Percentiles rank a stretch among this genome's conserved stretches.
Conservation (phyloP, 1,284 basidiomycete genomes). For the Ustilago hordei region DNA sequence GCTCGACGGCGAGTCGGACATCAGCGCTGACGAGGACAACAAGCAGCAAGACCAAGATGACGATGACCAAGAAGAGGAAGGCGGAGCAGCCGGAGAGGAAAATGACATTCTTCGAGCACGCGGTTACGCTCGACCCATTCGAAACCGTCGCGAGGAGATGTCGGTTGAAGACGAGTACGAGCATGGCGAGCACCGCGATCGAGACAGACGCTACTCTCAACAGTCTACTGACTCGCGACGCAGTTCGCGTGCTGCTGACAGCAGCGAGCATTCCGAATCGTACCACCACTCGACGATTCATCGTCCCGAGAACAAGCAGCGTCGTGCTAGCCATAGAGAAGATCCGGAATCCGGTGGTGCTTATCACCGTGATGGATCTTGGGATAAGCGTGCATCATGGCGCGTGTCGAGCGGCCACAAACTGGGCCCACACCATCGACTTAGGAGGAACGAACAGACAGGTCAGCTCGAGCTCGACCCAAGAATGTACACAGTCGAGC, state of each 20-base stretch:
- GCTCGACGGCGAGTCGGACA: slow-evolving; percentile 42
- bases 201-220: slow-evolving; percentile 11
- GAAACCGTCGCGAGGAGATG: slow-evolving; percentile 23
- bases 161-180: slow-evolving; percentile 41
- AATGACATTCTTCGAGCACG: slow-evolving; percentile 1
- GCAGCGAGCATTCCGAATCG: slow-evolving; percentile 28
- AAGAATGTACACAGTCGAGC: slow-evolving; percentile 38
- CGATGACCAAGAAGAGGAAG: slow-evolving; percentile 3
- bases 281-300: slow-evolving; percentile 42
- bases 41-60: slow-evolving; percentile 18
- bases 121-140: slow-evolving; percentile 28
- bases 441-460: slow-evolving; percentile 38
- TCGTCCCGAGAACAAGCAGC: slow-evolving; percentile 25
- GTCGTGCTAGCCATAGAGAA: slow-evolving; percentile 13
- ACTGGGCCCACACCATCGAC: slow-evolving; percentile 51
- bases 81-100: background rate
- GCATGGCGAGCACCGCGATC: slow-evolving; percentile 31
- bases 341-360: slow-evolving; percentile 25
- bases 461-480: slow-evolving; percentile 44
- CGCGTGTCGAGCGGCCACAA: slow-evolving; percentile 55
- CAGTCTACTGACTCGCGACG: slow-evolving; percentile 23
- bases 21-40: slow-evolving; percentile 13
- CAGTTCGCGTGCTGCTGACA: slow-evolving; percentile 24
- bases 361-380: slow-evolving; percentile 39
- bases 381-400: slow-evolving; percentile 53